These are phyloP conservation scores for Verticillium alfalfae DNA, from an alignment of 2,329 filamentous ascomycete species.

Conservation along the genomic window DNA sequence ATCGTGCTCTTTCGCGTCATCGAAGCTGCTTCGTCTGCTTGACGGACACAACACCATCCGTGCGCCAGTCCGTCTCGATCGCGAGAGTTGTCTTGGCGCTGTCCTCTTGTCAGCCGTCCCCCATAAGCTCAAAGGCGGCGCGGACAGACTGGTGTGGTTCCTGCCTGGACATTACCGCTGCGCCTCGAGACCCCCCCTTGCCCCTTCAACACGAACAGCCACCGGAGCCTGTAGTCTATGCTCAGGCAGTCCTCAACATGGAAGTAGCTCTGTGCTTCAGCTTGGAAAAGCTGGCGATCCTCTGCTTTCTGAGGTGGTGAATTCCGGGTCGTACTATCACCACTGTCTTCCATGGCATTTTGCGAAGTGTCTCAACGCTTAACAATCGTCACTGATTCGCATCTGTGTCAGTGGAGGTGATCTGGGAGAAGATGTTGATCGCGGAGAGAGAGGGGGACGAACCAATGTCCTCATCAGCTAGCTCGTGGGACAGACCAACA, in stretches of 20 bases:
- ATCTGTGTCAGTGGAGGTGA: not conserved
- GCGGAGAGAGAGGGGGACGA: constrained; percentile 28
- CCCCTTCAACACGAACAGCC: not conserved
- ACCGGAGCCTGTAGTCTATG: not conserved
- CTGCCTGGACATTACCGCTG: not conserved
- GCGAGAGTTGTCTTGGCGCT: constrained; percentile 2
- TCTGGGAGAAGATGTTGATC: not conserved
- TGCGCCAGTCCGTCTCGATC: constrained; percentile 9
- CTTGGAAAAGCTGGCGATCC: not conserved
- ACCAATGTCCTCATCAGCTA: constrained; percentile 97
- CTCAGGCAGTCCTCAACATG: not conserved
- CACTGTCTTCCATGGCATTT: constrained; percentile 17
- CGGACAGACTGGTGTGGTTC: not conserved
- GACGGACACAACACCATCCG: not conserved
- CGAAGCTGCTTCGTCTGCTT: not conserved
- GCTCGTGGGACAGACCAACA: constrained; percentile 83
- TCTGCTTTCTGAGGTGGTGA: not conserved
- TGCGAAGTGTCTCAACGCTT: constrained; percentile 49
- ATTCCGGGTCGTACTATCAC: not conserved
- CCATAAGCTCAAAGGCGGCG: not conserved
- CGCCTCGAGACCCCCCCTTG: not conserved
- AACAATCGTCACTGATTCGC: constrained; percentile 45
- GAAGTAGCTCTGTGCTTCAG: not conserved
- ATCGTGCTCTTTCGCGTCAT: not conserved
- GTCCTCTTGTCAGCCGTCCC: not conserved